A percentile compares a stretch with the other conserved stretches of the same genome.
Evolutionary conservation across 1,284 basidiomycete species (phyloP).

Genomic region (Taiwanofungus camphoratus): DNA sequence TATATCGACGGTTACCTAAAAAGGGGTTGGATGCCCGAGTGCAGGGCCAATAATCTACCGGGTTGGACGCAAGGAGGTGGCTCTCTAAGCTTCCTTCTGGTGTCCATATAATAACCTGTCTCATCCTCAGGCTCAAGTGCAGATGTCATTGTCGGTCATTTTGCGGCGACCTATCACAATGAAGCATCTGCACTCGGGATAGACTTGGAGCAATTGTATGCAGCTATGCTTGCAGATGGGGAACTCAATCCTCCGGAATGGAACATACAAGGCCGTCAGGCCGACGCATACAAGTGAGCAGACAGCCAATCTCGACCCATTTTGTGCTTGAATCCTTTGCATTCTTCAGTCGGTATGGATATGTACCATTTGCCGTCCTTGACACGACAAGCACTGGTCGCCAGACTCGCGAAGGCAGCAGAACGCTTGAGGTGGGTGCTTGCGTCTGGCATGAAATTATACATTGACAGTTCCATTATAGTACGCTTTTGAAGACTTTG

Average conservation of each 20-base stretch:
- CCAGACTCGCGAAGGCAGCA: slow-evolving; percentile 61
- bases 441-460: too few relatives aligned
- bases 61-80: slow-evolving; percentile 65
- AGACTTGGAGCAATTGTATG: slow-evolving; percentile 53
- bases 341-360: slow-evolving; percentile 49
- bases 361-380: slow-evolving; percentile 57
- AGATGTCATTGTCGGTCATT: slow-evolving; percentile 61
- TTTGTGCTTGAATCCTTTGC: too few relatives aligned
- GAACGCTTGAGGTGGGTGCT: slow-evolving; percentile 56
- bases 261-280: slow-evolving; percentile 60
- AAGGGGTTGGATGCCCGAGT: slow-evolving; percentile 70
- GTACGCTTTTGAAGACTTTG: slow-evolving; percentile 40
- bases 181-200: slow-evolving; percentile 55
- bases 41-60: slow-evolving; percentile 60
- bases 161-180: slow-evolving; percentile 62
- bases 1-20: slow-evolving; percentile 69
- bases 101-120: too few relatives aligned
- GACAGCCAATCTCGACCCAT: too few relatives aligned
- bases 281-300: slow-evolving; percentile 59
- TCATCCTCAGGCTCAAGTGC: slow-evolving; percentile 59
- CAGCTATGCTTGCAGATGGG: slow-evolving; percentile 53
- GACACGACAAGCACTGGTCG: slow-evolving; percentile 56
- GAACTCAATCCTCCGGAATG: slow-evolving; percentile 62
- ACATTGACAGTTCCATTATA: too few relatives aligned
- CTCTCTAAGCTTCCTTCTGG: too few relatives aligned